These are phyloP conservation scores for Ascoidea rubescens DNA, from an alignment of 805 yeast genomes.

Conservation along the genomic window DNA sequence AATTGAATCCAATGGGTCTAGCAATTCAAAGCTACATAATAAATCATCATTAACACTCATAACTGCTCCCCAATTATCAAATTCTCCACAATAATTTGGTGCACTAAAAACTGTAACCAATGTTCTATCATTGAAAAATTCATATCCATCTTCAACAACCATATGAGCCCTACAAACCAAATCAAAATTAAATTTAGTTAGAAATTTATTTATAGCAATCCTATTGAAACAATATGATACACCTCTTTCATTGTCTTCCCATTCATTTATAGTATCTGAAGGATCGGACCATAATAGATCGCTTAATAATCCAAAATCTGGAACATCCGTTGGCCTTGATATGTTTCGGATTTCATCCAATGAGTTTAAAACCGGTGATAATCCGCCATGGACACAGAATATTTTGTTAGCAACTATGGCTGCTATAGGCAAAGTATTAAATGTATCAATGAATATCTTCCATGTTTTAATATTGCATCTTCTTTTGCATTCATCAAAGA, in stretches of 20 bases:
- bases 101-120: constrained; percentile 72
- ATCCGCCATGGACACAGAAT: constrained; percentile 79
- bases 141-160: constrained; percentile 86
- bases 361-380: constrained; percentile 55
- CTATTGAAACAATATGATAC: constrained; percentile 69
- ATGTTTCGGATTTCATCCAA: constrained; percentile 59
- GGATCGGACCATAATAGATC: constrained; percentile 82
- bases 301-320: constrained; percentile 64
- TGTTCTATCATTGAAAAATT: constrained; percentile 60
- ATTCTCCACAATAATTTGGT: constrained; percentile 76
- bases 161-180: constrained; percentile 73
- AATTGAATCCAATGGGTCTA: constrained; percentile 35
- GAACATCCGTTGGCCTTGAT: constrained; percentile 72
- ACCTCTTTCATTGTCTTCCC: constrained; percentile 79
- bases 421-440: constrained; percentile 89
- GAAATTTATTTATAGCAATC: constrained; percentile 58
- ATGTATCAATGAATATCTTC: constrained; percentile 89
- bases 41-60: constrained; percentile 58
- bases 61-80: constrained; percentile 69
- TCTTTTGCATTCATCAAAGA: constrained; percentile 95
- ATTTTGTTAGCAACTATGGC: constrained; percentile 93
- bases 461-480: constrained; percentile 85
- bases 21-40: constrained; percentile 58
- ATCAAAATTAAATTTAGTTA: constrained; percentile 58
- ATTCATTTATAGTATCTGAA: constrained; percentile 38